Evolutionary conservation across 2,329 filamentous ascomycete genomes (phyloP), one percentile per base, ranked within the genome.

Genomic region (Neocatenulostroma microsporum): DNA sequence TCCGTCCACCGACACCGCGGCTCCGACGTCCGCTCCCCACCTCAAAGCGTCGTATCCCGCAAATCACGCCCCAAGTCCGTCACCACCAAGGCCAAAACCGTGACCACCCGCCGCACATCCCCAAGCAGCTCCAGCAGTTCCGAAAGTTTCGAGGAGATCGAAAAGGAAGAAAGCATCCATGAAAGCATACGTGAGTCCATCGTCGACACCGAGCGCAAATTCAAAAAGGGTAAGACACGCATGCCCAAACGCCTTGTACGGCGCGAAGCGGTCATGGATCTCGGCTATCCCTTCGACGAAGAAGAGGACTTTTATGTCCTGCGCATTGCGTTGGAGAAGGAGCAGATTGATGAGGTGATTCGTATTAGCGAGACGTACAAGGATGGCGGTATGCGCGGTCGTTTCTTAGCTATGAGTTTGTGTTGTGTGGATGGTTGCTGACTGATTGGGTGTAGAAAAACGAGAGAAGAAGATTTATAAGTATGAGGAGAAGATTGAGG

Each of bases 281-380:
- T 94, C 11, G 82, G 84, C 10, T 94, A 94, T 61, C 84, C 85
- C 0, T 95, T 80, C 51, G 74, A 84, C 38, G 84, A 93, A 66
- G 86, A 94, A 84, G 85, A 82, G 25, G 80, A 82, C 48, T 82
- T 82, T 15, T 78, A 91, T 50, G 75, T 94, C 35, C 78, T 96
- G 21, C 78, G 83, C 49, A 82, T 84, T 55, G 88, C 89, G 8
- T 72, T 96, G 4, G 84, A 85, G 12, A 88, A 93, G 51, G 78
- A 89, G 13, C 86, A 94, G 51, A 95, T 95, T 45, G 87, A 95
- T 50, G 83, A 93, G 53, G 72, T 95, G 29, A 82, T 95, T 51
- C 81, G 78, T 52, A 69, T 87, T 33, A 93, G 85, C 60, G 83
- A 87, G 53, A 78, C 82, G 21, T 87, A 85, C 62, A 67, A 67